phyloP scores from a whole-genome alignment of 2,329 filamentous ascomycete genomes.

The Keithomyces neogunnii region DNA sequence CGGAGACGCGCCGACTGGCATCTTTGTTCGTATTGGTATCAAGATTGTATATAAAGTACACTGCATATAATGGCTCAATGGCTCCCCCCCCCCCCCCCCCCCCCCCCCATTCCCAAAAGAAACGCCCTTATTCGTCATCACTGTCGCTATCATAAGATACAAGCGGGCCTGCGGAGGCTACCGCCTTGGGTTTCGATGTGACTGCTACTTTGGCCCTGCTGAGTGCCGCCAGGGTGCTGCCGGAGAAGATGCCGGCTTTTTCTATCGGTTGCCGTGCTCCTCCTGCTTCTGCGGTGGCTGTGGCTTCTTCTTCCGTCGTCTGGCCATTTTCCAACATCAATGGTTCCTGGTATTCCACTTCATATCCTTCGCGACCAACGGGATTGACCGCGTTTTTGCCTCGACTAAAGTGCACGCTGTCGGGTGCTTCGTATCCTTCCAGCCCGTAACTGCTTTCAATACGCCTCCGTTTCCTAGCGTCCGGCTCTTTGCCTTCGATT shows the following conservation, averaged over 20 bases:
- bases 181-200: slow-evolving; percentile 44
- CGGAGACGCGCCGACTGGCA: background rate
- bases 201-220: slow-evolving; percentile 48
- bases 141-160: slow-evolving; percentile 89
- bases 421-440: slow-evolving; percentile 86
- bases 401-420: slow-evolving; percentile 85
- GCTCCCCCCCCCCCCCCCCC: background rate
- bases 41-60: slow-evolving; percentile 18
- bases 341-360: slow-evolving; percentile 54
- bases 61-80: background rate
- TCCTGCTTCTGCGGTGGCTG: slow-evolving; percentile 18
- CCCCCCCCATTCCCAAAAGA: too few species aligned
- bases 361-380: slow-evolving; percentile 47
- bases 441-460: slow-evolving; percentile 84
- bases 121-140: slow-evolving; percentile 47
- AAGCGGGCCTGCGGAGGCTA: slow-evolving; percentile 56
- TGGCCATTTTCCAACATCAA: slow-evolving; percentile 51
- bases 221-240: slow-evolving; percentile 72
- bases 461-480: slow-evolving; percentile 79
- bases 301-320: slow-evolving; percentile 29
- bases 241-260: slow-evolving; percentile 65
- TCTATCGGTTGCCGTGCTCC: slow-evolving; percentile 9
- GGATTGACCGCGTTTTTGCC: slow-evolving; percentile 62
- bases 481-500: slow-evolving; percentile 83
- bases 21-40: slow-evolving; percentile 17